These are phyloP conservation scores for Didymella keratinophila DNA, from an alignment of 2,329 filamentous ascomycete genomes.

Conservation along the genomic window DNA sequence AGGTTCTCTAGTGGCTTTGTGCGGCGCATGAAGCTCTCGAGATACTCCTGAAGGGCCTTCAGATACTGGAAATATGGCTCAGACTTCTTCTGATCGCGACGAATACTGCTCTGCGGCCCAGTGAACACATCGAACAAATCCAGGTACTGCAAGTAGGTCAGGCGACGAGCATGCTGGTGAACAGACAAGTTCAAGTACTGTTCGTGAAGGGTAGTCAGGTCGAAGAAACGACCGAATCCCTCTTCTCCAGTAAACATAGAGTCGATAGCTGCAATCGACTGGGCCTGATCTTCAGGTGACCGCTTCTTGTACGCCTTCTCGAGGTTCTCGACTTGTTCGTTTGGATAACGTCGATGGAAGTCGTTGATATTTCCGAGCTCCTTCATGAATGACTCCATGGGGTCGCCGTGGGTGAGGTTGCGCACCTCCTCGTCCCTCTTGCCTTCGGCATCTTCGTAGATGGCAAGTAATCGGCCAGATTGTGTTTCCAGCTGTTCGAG, in stretches of 20 bases:
- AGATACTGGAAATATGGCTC: conserved; percentile 94
- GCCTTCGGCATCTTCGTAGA: conserved; percentile 83
- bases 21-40: conserved; percentile 86
- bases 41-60: conserved; percentile 77
- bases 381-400: conserved; percentile 90
- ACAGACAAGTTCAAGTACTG: conserved; percentile 88
- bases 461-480: conserved; percentile 77
- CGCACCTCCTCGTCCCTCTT: conserved; percentile 81
- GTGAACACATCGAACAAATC: conserved; percentile 89
- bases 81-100: conserved; percentile 83
- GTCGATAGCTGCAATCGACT: conserved; percentile 76
- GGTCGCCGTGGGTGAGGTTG: conserved; percentile 81
- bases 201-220: conserved; percentile 84
- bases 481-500: conserved; percentile 87
- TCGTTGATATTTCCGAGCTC: conserved; percentile 82
- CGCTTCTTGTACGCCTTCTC: conserved; percentile 87
- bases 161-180: conserved; percentile 70
- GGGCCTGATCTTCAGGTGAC: conserved; percentile 67
- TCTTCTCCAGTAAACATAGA: conserved; percentile 96
- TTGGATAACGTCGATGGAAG: conserved; percentile 90
- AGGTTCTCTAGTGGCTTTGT: conserved; percentile 87
- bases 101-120: conserved; percentile 75
- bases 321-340: conserved; percentile 93
- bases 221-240: conserved; percentile 89
- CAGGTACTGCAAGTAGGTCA: conserved; percentile 92